A percentile compares a stretch with the other conserved stretches of the same genome.
phyloP scores from a whole-genome alignment of 148 eudicot genomes.

The Chenopodium album region DNA sequence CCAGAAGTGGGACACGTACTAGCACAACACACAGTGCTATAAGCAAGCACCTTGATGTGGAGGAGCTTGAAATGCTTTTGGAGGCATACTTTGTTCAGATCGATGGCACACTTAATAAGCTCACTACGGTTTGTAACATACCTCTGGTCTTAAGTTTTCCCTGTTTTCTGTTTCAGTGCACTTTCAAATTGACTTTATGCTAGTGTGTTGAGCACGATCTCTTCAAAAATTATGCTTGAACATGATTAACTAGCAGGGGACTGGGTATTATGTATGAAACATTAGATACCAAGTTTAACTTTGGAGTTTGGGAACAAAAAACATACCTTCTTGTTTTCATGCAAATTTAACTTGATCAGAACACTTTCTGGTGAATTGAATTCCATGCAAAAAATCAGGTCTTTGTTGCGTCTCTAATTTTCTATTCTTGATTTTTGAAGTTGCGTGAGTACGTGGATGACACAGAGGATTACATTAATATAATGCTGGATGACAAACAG shows the following conservation, averaged over 20 bases:
- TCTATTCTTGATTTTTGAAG: slow-evolving; percentile 34
- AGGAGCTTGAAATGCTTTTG: slow-evolving; percentile 99
- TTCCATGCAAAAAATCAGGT: not conserved
- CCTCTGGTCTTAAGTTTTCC: no score
- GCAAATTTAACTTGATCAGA: not conserved
- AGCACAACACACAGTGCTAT: slow-evolving; percentile 72
- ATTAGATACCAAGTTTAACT: no score
- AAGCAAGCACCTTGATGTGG: slow-evolving; percentile 88
- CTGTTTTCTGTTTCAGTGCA: not conserved
- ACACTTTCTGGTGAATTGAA: not conserved
- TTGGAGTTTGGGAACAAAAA: not conserved
- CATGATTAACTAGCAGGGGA: no score
- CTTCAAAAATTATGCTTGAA: no score
- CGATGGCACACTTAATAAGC: slow-evolving; percentile 94
- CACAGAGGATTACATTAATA: slow-evolving; percentile 98
- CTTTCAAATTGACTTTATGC: not conserved
- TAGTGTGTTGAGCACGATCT: not conserved
- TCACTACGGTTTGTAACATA: slow-evolving; percentile 67
- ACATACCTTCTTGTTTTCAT: not conserved
- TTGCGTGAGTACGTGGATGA: slow-evolving; percentile 96
- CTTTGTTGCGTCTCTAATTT: not conserved
- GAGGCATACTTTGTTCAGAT: slow-evolving; percentile 98
- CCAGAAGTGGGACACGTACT: slow-evolving; percentile 75
- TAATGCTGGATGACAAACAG: slow-evolving; percentile 97
- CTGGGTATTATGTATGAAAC: no score